Base-by-base conservation (phyloP, 2,329 filamentous ascomycete genomes). In the Colletotrichum plurivorum region DNA sequence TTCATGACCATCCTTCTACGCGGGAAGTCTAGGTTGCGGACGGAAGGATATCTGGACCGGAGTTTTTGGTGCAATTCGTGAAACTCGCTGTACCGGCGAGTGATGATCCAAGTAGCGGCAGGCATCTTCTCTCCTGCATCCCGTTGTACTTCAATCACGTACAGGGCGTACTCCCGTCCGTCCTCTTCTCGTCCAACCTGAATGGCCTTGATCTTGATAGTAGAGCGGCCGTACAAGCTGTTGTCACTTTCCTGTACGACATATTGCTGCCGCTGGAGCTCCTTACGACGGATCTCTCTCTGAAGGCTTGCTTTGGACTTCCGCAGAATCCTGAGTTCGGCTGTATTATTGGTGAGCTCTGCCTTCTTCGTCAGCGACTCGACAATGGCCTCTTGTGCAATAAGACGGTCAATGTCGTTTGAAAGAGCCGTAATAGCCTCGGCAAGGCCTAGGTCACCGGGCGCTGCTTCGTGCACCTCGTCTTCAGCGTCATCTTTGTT, bases 231-330 rank as follows among this genome's bases (percentile, higher is more conserved):
- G 76, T 97, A 98, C 25, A 99, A 85, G 78, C 94, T 97, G 79
- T 97, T 99, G 78, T 99, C 97, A 76, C 94, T 98, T 80, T 99
- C 96, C 80, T 99, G 96, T 8, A 98, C 90, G 53, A 97, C 94
- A 75, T 99, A 99, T 78, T 99, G 97, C 79, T 97, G 96, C 60
- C 95, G 89, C 78, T 99, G 96, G 76, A 99, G 88, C 80, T 98
- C 95, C 78, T 98, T 99, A 41, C 95, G 90, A 65, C 94, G 89
- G 63, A 98, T 94, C 79, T 99, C 96, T 73, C 96, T 88, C 76
- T 97, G 93, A 66, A 99, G 83, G 79, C 96, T 99, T 39, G 94
- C 92, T 79, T 96, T 97, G 1, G 94, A 98, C 79, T 99, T 99
- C 63, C 92, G 90, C 58, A 99, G 80, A 71, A 99, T 98, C 41